phyloP scores from a whole-genome alignment of 169 alveolate genomes.

The Eimeria acervulina region DNA sequence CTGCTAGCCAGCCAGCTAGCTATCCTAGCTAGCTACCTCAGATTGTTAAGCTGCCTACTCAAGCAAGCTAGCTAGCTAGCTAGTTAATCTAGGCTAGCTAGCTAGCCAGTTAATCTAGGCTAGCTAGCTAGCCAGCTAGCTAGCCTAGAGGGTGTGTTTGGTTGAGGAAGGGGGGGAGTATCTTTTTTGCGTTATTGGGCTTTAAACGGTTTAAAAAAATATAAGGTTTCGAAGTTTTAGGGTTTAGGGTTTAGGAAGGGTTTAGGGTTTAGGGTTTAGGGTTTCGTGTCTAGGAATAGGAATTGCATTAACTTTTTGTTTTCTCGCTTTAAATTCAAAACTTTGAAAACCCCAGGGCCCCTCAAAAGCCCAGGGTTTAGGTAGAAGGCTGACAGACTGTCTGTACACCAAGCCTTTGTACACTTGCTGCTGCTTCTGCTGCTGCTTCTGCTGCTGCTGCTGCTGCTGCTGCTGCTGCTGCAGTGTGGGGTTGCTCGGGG shows the following conservation, averaged over 20 bases:
- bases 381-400: background rate
- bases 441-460: slow-evolving; percentile 45
- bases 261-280: background rate
- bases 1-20: too few species aligned
- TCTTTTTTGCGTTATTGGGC: background rate
- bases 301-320: background rate
- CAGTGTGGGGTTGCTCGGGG: slow-evolving; percentile 14
- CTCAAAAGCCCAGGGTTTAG: slow-evolving; percentile 17
- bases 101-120: background rate
- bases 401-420: background rate
- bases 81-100: too few species aligned
- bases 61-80: too few species aligned
- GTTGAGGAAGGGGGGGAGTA: background rate
- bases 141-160: background rate
- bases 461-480: slow-evolving; percentile 58
- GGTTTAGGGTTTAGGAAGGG: too few species aligned
- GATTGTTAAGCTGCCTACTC: background rate
- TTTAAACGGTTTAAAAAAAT: background rate
- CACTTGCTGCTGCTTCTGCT: slow-evolving; percentile 3
- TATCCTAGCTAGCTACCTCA: too few species aligned
- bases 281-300: slow-evolving; percentile 7
- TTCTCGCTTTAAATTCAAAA: background rate
- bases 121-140: background rate
- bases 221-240: background rate
- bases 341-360: slow-evolving; percentile 16